Evolutionary conservation across 352 stramenopile species (phyloP), one percentile per base, ranked within the genome.

Genomic region (Phytophthora lateralis): DNA sequence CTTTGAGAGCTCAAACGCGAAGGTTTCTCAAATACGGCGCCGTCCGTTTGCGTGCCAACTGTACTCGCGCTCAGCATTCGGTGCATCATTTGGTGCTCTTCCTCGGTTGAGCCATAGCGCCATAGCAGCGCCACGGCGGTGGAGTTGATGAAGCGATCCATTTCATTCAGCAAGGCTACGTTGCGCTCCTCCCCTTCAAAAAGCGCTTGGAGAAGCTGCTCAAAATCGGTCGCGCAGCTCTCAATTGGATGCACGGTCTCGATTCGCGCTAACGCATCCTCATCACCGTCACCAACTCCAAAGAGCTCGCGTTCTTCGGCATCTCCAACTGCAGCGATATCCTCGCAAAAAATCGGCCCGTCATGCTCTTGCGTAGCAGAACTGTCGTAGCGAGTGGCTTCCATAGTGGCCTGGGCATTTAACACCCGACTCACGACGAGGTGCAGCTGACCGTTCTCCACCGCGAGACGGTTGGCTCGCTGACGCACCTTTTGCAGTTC

Each of bases 131-230:
- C 72, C 3, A 90, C 78, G 0, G 84, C 75, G 37, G 66, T 82
- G 18, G 80, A 89, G 56, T 90, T 85, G 59, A 90, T 85, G 59
- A 86, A 90, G 18, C 80, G 71, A 27, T 91, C 82, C 54, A 90
- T 69, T 32, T 80, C 65, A 53, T 88, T 87, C 4, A 91, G 50
- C 8, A 80, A 46, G 2, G 44, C 41, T 17, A 82, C 52, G 47
- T 82, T 80, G 3, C 70, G 52, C 9, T 66, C 64, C 38, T 84
- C 80, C 12, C 74, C 66, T 1, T 76, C 55, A 4, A 73, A 66
- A 0, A 91, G 59, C 3, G 66, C 71, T 9, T 75, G 57, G 30
- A 87, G 85, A 18, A 91, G 59, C 43, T 80, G 74, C 20, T 89
- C 80, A 17, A 91, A 70, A 51, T 91, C 82, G 15, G 78, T 73